Conservation (phyloP, 2,329 filamentous ascomycete genomes). For the Macrophomina phaseolina region DNA sequence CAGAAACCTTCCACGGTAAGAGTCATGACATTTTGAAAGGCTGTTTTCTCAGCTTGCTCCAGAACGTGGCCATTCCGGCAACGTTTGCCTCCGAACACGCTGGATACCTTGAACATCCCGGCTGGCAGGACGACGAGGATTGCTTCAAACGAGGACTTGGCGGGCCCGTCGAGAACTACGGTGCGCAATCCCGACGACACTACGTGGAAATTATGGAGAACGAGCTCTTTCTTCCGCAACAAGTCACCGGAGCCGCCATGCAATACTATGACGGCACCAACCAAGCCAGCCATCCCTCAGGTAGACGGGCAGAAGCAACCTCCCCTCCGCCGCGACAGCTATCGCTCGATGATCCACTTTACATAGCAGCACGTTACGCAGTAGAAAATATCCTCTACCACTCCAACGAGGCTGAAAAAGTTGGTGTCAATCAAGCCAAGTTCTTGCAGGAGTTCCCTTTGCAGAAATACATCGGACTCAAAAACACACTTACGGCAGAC, state of each 20-base stretch:
- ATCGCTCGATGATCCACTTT: background rate
- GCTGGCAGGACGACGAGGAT: background rate
- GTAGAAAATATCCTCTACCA: conserved; percentile 14
- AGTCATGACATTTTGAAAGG: background rate
- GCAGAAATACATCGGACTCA: background rate
- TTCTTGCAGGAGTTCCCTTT: background rate
- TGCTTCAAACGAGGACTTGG: background rate
- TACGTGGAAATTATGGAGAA: background rate
- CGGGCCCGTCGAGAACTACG: background rate
- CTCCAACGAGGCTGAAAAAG: conserved; percentile 1
- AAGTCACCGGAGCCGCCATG: background rate
- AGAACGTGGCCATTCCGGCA: background rate
- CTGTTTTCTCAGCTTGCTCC: background rate
- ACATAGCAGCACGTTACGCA: background rate
- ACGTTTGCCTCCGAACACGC: background rate
- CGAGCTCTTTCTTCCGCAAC: background rate
- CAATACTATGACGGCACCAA: background rate
- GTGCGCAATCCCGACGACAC: background rate
- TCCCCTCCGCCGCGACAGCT: background rate
- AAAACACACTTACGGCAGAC: background rate
- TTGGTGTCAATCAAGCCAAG: background rate
- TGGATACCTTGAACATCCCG: background rate
- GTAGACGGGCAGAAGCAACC: too few relatives aligned
- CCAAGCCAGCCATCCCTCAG: background rate
- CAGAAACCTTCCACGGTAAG: background rate